A percentile compares a stretch with the other conserved stretches of the same genome.
Conservation (phyloP, 805 yeast genomes). For the Starmerella cellae region DNA sequence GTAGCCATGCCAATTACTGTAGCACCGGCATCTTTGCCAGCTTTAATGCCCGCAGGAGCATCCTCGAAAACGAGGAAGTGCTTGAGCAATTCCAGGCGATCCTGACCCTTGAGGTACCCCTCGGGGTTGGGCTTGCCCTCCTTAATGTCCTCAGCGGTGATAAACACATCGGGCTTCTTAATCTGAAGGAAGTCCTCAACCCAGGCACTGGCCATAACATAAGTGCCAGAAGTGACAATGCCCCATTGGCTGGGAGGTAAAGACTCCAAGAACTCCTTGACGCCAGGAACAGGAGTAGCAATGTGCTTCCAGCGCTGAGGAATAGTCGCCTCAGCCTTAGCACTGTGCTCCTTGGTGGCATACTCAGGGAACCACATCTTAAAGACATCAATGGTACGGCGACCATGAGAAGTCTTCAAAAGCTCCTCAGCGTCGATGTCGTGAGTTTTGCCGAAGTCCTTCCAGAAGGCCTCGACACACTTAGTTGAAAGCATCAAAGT, state of each 20-base stretch:
- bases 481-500: slow-evolving; percentile 73
- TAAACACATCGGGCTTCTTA: slow-evolving; percentile 57
- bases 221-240: slow-evolving; percentile 75
- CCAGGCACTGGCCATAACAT: slow-evolving; percentile 68
- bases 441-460: slow-evolving; percentile 54
- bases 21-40: slow-evolving; percentile 77
- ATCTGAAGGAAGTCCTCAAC: slow-evolving; percentile 47
- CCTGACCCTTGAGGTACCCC: slow-evolving; percentile 43
- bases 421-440: slow-evolving; percentile 58
- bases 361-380: slow-evolving; percentile 62
- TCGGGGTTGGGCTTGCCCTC: slow-evolving; percentile 80
- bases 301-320: slow-evolving; percentile 59
- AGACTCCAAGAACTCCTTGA: slow-evolving; percentile 37
- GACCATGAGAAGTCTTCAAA: slow-evolving; percentile 65
- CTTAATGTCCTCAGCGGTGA: slow-evolving; percentile 67
- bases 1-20: slow-evolving; percentile 72
- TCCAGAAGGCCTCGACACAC: slow-evolving; percentile 76
- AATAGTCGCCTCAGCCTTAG: slow-evolving; percentile 54
- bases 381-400: slow-evolving; percentile 69
- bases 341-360: slow-evolving; percentile 51
- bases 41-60: slow-evolving; percentile 77
- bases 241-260: slow-evolving; percentile 50
- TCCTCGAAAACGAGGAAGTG: slow-evolving; percentile 59
- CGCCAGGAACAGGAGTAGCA: slow-evolving; percentile 68
- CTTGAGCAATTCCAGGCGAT: slow-evolving; percentile 27